A percentile compares a stretch with the other conserved stretches of the same genome.
Evolutionary conservation across 2,329 filamentous ascomycete genomes (phyloP).

Genomic region (Gaeumannomyces tritici): DNA sequence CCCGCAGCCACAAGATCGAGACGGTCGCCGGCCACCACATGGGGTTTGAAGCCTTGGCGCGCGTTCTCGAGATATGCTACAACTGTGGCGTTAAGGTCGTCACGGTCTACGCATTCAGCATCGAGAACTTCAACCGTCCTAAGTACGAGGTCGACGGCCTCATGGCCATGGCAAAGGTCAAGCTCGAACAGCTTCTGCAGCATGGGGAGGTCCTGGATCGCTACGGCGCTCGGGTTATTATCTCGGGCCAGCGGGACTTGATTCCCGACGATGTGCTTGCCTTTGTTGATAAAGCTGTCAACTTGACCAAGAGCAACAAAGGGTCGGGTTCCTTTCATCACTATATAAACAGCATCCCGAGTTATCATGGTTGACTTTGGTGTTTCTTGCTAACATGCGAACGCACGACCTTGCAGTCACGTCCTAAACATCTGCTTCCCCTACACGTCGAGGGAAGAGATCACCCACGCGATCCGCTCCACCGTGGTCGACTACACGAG

Average conservation of each 20-base stretch:
- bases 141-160: constrained; percentile 94
- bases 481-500: constrained; percentile 82
- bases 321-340: constrained; percentile 38
- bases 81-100: constrained; percentile 94
- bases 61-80: constrained; percentile 93
- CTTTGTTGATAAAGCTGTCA: constrained; percentile 76
- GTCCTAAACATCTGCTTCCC: constrained; percentile 92
- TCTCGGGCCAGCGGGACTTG: constrained; percentile 76
- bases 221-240: constrained; percentile 79
- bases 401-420: constrained; percentile 24
- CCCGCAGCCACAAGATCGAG: constrained; percentile 82
- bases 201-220: constrained; percentile 89
- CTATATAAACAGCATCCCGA: too few species aligned
- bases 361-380: neutral
- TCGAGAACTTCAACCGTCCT: constrained; percentile 96
- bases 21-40: constrained; percentile 93
- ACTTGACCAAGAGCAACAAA: constrained; percentile 79
- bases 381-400: neutral
- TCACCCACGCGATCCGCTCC: constrained; percentile 77
- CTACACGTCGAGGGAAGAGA: constrained; percentile 92
- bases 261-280: constrained; percentile 81
- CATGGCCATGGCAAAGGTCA: constrained; percentile 96
- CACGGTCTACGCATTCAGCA: constrained; percentile 96
- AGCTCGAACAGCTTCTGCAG: constrained; percentile 81
- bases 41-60: constrained; percentile 88